Base-by-base conservation (phyloP, 805 yeast genomes). In the Saccharomycopsis sp. region DNA sequence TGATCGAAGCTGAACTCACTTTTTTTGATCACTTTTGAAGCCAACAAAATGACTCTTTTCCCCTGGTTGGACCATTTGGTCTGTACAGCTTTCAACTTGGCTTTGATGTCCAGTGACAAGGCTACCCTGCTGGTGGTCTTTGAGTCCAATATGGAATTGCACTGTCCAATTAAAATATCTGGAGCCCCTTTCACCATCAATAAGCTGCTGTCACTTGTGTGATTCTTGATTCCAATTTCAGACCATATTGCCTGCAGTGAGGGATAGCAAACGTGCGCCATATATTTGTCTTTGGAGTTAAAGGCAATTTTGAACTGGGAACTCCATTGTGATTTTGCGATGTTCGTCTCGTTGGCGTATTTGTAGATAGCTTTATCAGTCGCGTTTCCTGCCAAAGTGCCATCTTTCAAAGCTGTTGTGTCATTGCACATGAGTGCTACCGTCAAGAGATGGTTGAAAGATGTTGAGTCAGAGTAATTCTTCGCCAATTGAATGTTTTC, bases 41-140 rank as follows among this genome's bases (percentile, higher is more conserved):
- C 85, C 63, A 81, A 75, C 2, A 88, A 83, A 41, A 81, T 67
- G 13, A 81, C 88, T 49, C 92, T 67, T 32, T 81, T 66, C 25
- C 89, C 89, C 51, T 76, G 73, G 8, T 69, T 52, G 2, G 87
- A 78, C 36, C n/a, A 81, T 57, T 0, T 69, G 63, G 41, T 70
- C 67, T 74, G 80, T 76, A 47, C 76, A 73, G 2, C 56, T 58
- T 53, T 75, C 76, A 43, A 81, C 69, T 2, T 52, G 41, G 7
- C 52, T 47, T 22, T 57, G 61, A 39, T 68, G 68, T 4, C 59
- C 64, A 2, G 61, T 63, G 17, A 68, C 64, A 42, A 79, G 55
- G n/a, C 56, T 49, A 9, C 45, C 49, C 15, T 51, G 29, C 29
- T 25, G 9, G 12, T 25, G 12, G 9, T 25, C 29, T 10, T 25